Evolutionary conservation across 2,329 filamentous ascomycete genomes (phyloP), one percentile per base, ranked within the genome.

Genomic region (Trichophyton verrucosum): DNA sequence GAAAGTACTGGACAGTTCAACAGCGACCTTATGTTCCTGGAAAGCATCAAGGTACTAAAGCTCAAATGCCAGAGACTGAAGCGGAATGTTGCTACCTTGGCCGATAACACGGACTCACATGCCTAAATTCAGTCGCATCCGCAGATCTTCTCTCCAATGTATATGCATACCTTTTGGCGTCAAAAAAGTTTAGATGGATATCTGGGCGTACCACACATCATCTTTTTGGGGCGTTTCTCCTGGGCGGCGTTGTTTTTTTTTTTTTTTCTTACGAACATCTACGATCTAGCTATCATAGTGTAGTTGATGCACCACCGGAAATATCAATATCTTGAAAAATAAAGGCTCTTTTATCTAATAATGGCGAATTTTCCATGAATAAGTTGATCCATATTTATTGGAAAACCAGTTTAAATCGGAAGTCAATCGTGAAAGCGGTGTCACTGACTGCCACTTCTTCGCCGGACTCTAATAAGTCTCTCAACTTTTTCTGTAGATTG

Each of bases 1-100:
- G 94, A 99, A 80, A 96, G 91, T 78, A 87, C 90, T 0, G 95
- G 94, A 4, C 94, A 99, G 77, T 95, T 90, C 79, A 86, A 94
- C 62, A 96, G 91, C 71, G 92, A 97, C 69, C 86, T 91, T 75
- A 80, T 99, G 65, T 97, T 99, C 78, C 75, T 99, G 61, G 91
- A 97, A 76, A 86, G 89, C 30, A 82, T 99, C 58, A 88, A 87
- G 76, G 79, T 90, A 67, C 77, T 99, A 64, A 96, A 91, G 78
- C 80, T 83, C 68, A 97, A 97, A 80, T 94, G 89, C 66, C 71
- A 70, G 58, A 73, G 73, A 49, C 71, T 78, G 68, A 77, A 79
- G 69, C 69, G 74, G 58, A 73, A 74, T 58, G 65, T 80, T 66
- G 72, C 70, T 53, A 74, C 76, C 66, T 68, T 78, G 47, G 66